Evolutionary conservation across 768 basidiomycete genomes (phyloP), one percentile per base, ranked within the genome.

Genomic region (Gloeopeniophorella convolvens): DNA sequence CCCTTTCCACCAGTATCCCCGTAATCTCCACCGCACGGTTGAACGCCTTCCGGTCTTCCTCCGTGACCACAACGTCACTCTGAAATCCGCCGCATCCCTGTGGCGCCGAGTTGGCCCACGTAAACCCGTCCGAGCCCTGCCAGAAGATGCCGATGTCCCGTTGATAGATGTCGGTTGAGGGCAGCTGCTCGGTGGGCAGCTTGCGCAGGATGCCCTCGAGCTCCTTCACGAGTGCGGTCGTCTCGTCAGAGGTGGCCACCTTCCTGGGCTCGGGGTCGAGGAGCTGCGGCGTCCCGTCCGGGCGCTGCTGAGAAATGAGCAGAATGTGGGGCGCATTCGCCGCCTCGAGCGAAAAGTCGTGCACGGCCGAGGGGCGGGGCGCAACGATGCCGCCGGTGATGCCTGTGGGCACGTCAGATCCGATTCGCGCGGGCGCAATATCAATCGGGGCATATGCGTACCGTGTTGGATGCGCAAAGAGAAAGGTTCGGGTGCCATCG

Each of bases 301-400:
- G 63, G 36, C 85, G 80, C 7, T 72, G 54, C 3, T 76, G 70
- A 12, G 75, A 67, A 13, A 70, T 60, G 59, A 88, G 66, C 23
- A 66, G 60, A 42, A 87, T 70, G 20, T 58, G 53, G 12, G 69
- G 33, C 39, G 69, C 65, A 6, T 58, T 59, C 2, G 62, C 46
- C 2, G 70, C 39, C 39, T 72, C 69, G n/a, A 61, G 60, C 18
- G 77, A 74, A 56, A 89, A 59, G 21, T 70, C 71, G 61, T 78
- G 70, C 59, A 83, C 66, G 12, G 76, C 78, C 23, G 66, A 66
- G 3, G 83, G 80, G 6, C 70, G 80, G 3, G 88, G 80, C 0
- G 85, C 82, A 11, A 78, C 79, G 60, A 90, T 85, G 34, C 88
- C 88, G 26, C 87, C 87, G 11, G 69, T 65, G 62, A 89, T 89